Base-by-base conservation (phyloP, 208 protist species). In the Trypanosoma rangeli region DNA sequence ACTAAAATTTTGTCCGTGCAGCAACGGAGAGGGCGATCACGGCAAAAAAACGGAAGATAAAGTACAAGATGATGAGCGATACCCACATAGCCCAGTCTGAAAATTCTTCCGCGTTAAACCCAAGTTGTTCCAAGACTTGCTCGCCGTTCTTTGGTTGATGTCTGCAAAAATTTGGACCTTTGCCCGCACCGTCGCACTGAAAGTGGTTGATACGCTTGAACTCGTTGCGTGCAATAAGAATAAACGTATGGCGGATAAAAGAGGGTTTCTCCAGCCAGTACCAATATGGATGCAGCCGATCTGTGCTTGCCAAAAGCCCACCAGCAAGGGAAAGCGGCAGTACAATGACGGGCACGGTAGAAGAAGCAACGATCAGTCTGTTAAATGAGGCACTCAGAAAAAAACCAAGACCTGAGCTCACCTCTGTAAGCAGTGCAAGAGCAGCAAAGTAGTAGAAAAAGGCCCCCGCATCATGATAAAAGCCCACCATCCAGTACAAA, bases 221-320 rank as follows among this genome's bases (percentile, higher is more conserved):
- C 71, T 94, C 84, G 68, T 91, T 92, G 22, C 81, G 76, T 52
- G 82, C 42, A 39, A 92, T 52, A 9, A 92, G 50, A 31, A 92
- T 89, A 64, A 78, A 90, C 13, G 74, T 76, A 29, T 94, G 78
- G 20, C 89, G 84, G 52, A 92, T 76, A 73, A 88, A 87, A 22
- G 84, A 89, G 12, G 68, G 79, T 68, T 92, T 91, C 73, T 94
- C 82, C 46, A 94, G 33, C 79, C 82, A 90, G 70, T 90, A 89
- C 83, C 86, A 94, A 77, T 94, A 91, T 26, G 85, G 86, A 4
- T 80, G 80, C 50, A 94, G 71, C 29, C 84, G 81, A 28, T 72
- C 63, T 24, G 84, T 89, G 64, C 66, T 90, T 20, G 86, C 89
- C 39, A 86, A 80, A 42, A 94, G 69, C 48, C 89, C 89, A 55